phyloP scores from a whole-genome alignment of 176 grass and related monocot genomes.

The Carex littledalei region DNA sequence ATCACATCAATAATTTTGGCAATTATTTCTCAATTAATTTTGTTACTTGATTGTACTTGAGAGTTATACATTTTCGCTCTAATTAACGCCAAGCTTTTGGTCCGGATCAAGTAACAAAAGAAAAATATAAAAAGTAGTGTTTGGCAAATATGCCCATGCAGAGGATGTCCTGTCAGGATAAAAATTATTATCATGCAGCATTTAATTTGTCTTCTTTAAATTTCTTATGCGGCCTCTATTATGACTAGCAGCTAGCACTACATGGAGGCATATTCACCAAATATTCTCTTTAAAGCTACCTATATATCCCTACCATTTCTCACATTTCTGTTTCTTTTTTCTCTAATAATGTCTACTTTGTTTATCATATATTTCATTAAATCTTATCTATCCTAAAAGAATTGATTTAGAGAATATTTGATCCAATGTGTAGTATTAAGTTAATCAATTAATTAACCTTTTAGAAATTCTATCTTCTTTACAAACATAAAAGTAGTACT shows the following conservation, averaged over 20 bases:
- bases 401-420: neutral
- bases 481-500: neutral
- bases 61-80: neutral
- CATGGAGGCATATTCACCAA: conserved; percentile 5
- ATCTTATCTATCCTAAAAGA: neutral
- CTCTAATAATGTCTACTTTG: neutral
- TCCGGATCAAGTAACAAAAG: neutral
- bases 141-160: conserved; percentile 11
- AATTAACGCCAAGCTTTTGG: neutral
- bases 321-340: neutral
- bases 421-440: neutral
- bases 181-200: conserved; percentile 1
- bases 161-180: conserved; percentile 16
- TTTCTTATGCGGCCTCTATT: neutral
- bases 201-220: neutral
- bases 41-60: neutral
- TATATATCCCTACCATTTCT: neutral
- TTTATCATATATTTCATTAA: conserved; percentile 14
- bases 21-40: neutral
- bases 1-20: neutral
- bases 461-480: neutral
- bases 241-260: conserved; percentile 20
- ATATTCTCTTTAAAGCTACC: conserved; percentile 19
- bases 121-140: neutral
- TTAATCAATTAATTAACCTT: neutral